Conservation (phyloP, 2,329 filamentous ascomycete species). For the Endothia cerciana region DNA sequence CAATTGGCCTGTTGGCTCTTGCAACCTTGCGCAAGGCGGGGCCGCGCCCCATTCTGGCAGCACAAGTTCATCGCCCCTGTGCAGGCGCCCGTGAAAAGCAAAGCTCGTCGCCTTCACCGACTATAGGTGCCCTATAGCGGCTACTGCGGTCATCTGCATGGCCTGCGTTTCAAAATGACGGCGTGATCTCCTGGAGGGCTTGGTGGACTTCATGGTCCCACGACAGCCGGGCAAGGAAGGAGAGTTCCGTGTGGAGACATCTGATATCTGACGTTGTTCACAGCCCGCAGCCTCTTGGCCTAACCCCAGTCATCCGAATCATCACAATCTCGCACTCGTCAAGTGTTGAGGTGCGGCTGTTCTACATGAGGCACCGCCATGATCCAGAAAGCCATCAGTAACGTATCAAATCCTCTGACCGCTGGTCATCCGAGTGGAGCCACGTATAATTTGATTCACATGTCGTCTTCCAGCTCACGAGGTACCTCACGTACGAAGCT, state of each 20-base stretch:
- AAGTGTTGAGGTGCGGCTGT: neutral
- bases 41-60: slow-evolving; percentile 5
- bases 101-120: slow-evolving; percentile 1
- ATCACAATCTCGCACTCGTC: neutral
- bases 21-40: neutral
- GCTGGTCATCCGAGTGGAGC: slow-evolving; percentile 8
- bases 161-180: slow-evolving; percentile 9
- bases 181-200: slow-evolving; percentile 12
- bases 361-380: neutral
- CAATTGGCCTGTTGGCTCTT: slow-evolving; percentile 4
- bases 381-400: neutral
- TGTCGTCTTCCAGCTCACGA: neutral
- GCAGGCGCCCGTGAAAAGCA: neutral
- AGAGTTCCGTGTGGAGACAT: neutral
- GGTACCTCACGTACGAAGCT: neutral
- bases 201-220: neutral
- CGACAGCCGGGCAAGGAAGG: neutral
- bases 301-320: neutral
- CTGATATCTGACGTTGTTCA: neutral
- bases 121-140: neutral
- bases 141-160: slow-evolving; percentile 17
- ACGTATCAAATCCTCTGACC: neutral
- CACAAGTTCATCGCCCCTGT: neutral
- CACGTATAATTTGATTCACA: neutral
- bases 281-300: neutral